Percentiles rank a stretch among this genome's conserved stretches.
Evolutionary conservation across 2,329 filamentous ascomycete species (phyloP).

Genomic region (Arthrobotrys entomopaga): DNA sequence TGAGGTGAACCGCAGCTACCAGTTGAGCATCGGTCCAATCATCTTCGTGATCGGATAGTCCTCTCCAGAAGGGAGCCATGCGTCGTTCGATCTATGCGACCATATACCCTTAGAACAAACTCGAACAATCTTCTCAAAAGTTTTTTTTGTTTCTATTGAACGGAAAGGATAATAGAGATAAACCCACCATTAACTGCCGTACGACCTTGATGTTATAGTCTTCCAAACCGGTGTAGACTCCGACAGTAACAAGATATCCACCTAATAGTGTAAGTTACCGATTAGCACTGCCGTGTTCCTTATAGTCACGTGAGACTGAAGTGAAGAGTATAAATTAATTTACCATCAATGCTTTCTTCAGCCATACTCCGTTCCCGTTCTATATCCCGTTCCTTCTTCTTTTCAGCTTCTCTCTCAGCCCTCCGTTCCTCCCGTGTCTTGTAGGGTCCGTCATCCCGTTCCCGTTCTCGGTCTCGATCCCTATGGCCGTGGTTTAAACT

Average conservation of each 20-base stretch:
- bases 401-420: slow-evolving; percentile 92
- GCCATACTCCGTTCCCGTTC: slow-evolving; percentile 90
- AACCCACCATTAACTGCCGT: slow-evolving; percentile 83
- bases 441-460: slow-evolving; percentile 43
- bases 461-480: slow-evolving; percentile 56
- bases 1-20: slow-evolving; percentile 85
- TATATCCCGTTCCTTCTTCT: slow-evolving; percentile 79
- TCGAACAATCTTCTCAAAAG: not conserved
- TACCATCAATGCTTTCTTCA: slow-evolving; percentile 87
- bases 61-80: slow-evolving; percentile 94
- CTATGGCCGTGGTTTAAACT: slow-evolving; percentile 52
- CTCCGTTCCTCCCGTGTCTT: slow-evolving; percentile 67
- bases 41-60: slow-evolving; percentile 85
- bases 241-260: slow-evolving; percentile 91
- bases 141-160: not conserved
- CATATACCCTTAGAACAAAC: not conserved
- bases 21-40: slow-evolving; percentile 95
- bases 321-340: slow-evolving; percentile 27
- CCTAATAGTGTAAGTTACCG: slow-evolving; percentile 61
- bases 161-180: not conserved
- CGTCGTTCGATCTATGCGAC: slow-evolving; percentile 83
- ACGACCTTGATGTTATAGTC: slow-evolving; percentile 92
- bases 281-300: slow-evolving; percentile 8
- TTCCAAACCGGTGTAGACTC: slow-evolving; percentile 89
- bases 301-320: slow-evolving; percentile 27